phyloP scores from a whole-genome alignment of 1,284 basidiomycete species.

The Trichosporon sp. region DNA sequence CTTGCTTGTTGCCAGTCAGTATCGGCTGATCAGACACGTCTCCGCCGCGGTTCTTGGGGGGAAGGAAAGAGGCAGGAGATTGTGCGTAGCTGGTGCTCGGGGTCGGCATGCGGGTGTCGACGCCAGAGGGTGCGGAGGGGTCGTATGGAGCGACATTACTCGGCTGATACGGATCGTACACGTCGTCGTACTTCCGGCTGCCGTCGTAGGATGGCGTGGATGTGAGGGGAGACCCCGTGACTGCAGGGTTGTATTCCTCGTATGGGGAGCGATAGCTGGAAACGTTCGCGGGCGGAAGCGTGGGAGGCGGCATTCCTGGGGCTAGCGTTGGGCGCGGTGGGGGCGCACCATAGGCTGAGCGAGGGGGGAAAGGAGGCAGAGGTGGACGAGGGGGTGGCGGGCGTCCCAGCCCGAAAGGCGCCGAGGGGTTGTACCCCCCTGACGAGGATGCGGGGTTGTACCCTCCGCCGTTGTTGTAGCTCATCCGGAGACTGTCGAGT shows the following conservation, averaged over 20 bases:
- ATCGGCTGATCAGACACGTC: constrained; percentile 37
- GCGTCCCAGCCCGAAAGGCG: constrained; percentile 5
- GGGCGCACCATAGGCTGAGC: background rate
- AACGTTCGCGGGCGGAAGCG: background rate
- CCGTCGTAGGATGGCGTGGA: constrained; percentile 30
- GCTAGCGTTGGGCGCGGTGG: background rate
- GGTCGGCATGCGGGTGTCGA: constrained; percentile 27
- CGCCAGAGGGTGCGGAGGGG: constrained; percentile 31
- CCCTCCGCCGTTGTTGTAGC: constrained; percentile 5
- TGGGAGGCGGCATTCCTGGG: constrained; percentile 19
- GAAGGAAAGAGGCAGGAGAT: constrained; percentile 23
- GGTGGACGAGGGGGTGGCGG: background rate
- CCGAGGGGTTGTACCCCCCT: constrained; percentile 11
- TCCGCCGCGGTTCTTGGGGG: constrained; percentile 8
- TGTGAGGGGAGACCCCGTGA: constrained; percentile 18
- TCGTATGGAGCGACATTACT: constrained; percentile 36
- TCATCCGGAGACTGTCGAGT: background rate
- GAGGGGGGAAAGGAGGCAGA: constrained; percentile 1
- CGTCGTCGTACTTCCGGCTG: constrained; percentile 37
- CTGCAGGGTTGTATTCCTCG: constrained; percentile 30
- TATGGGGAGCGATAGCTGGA: constrained; percentile 26
- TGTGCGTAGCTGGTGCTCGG: constrained; percentile 18
- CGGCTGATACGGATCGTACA: constrained; percentile 51
- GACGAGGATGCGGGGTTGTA: constrained; percentile 3
- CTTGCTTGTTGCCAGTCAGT: constrained; percentile 40